phyloP scores from a whole-genome alignment of 2,329 filamentous ascomycete genomes.

The Pseudogymnoascus sp. region DNA sequence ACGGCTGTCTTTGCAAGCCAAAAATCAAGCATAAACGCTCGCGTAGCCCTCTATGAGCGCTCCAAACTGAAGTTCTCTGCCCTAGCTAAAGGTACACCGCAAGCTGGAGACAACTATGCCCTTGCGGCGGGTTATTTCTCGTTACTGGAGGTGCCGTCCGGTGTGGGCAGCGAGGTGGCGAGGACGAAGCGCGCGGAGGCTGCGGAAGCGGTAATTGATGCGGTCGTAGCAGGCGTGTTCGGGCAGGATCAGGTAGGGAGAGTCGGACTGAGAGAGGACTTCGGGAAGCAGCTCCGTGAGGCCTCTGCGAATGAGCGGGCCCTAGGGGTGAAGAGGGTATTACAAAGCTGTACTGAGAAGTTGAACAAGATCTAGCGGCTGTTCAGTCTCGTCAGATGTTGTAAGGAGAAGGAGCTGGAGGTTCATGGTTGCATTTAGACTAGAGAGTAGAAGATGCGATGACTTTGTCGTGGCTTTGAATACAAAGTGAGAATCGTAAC shows the following conservation, averaged over 20 bases:
- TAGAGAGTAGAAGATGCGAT: background rate
- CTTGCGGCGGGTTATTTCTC: constrained; percentile 21
- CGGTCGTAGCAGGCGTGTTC: constrained; percentile 23
- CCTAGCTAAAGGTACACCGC: constrained; percentile 15
- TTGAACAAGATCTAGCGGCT: background rate
- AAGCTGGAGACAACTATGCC: constrained; percentile 17
- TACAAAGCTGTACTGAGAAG: background rate
- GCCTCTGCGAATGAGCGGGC: constrained; percentile 11
- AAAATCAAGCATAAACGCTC: constrained; percentile 25
- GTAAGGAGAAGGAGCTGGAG: background rate
- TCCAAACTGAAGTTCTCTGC: constrained; percentile 25
- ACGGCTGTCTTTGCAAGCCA: constrained; percentile 21
- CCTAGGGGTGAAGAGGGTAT: constrained; percentile 6
- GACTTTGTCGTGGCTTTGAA: background rate
- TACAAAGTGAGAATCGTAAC: background rate
- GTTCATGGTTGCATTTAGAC: background rate
- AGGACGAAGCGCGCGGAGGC: constrained; percentile 28
- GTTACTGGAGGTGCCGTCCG: constrained; percentile 25
- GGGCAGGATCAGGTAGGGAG: constrained; percentile 20
- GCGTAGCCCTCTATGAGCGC: constrained; percentile 26
- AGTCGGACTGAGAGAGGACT: constrained; percentile 12
- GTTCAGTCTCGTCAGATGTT: too few species aligned
- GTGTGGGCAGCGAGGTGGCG: constrained; percentile 26
- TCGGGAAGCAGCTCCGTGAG: constrained; percentile 19
- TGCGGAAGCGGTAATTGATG: constrained; percentile 24